Percentiles rank a stretch among this genome's conserved stretches.
Evolutionary conservation across 2,329 filamentous ascomycete genomes (phyloP).

Genomic region (Verticillium nonalfalfae): DNA sequence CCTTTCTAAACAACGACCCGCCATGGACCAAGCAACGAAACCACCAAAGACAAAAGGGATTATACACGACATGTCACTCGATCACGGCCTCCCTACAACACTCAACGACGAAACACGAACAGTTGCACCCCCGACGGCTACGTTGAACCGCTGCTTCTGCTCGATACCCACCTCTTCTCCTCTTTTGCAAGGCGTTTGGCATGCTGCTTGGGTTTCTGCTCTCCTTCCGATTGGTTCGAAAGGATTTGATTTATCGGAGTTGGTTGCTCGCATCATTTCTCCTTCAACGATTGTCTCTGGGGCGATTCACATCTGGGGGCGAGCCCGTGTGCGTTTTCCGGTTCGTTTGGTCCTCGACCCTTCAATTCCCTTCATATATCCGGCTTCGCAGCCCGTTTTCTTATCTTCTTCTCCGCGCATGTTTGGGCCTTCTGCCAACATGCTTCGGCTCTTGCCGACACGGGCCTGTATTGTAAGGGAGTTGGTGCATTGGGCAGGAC

Average conservation of each 20-base stretch:
- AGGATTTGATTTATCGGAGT: not conserved
- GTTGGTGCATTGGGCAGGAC: not conserved
- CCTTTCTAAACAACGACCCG: not conserved
- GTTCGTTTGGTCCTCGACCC: not conserved
- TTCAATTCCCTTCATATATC: not conserved
- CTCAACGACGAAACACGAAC: not conserved
- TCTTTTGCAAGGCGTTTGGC: not conserved
- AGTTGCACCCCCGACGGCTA: not conserved
- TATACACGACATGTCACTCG: not conserved
- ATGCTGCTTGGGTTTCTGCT: not conserved
- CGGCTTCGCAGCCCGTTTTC: not conserved
- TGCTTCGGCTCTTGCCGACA: not conserved
- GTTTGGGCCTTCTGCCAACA: not conserved
- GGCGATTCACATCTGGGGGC: not conserved
- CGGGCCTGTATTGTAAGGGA: not conserved
- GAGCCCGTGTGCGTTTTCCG: not conserved
- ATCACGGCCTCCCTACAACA: conserved; percentile 11
- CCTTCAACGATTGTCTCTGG: not conserved
- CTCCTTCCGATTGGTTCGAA: not conserved
- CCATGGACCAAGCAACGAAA: conserved; percentile 14
- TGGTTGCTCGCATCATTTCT: not conserved
- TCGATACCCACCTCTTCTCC: not conserved
- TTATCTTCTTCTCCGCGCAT: not conserved
- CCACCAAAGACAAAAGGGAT: conserved; percentile 23
- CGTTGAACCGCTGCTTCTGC: not conserved